Base-by-base conservation (phyloP, 331 rosid genomes). In the Stylosanthes scabra region DNA sequence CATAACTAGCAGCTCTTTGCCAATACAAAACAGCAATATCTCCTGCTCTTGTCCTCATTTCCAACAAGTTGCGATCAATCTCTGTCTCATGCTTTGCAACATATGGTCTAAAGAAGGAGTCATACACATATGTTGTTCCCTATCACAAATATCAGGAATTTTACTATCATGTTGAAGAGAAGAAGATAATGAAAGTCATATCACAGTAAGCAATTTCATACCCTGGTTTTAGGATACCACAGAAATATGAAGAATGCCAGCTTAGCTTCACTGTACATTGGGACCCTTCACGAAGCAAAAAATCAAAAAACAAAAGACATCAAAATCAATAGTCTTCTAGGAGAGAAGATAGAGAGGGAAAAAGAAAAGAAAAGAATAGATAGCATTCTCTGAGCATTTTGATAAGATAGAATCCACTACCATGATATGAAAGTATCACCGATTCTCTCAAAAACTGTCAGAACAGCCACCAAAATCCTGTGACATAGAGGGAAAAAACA, bases 401-500 rank as follows among this genome's bases (percentile, higher is more conserved):
- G 84, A 50, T 49, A 77, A 74, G 83, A 45, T 49, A 71, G 69
- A 75, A 75, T 70, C 63, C 46, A 83, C 47, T 80, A 92, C 99
- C 99, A 95, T 63, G 99, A 95, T 81, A 95, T 68, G 80, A 95
- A 92, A 74, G 96, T 71, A 83, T 95, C 99, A 31, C 97, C 93
- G 52, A 88, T 73, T 68, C 97, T 95, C 92, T 95, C 99, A 79
- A 86, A 86, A 51, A 92, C 93, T 14, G 99, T 87, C 86, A 95
- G 80, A 87, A 90, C 85, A 71, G 99, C 99, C 77, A 92, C 99
- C 91, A 95, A 81, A 77, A 95, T 95, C 99, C 99, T 95, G 88
- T 73, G 82, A 74, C 47, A 66, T 58, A 37, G 45, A 50, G 29
- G 66, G 63, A 63, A 74, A 78, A 78, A 55, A 10, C 12, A 63